Percentiles rank a stretch among this genome's conserved stretches.
These are phyloP conservation scores for Calonectria leucothoes DNA, from an alignment of 2,329 filamentous ascomycete species.

Conservation along the genomic window DNA sequence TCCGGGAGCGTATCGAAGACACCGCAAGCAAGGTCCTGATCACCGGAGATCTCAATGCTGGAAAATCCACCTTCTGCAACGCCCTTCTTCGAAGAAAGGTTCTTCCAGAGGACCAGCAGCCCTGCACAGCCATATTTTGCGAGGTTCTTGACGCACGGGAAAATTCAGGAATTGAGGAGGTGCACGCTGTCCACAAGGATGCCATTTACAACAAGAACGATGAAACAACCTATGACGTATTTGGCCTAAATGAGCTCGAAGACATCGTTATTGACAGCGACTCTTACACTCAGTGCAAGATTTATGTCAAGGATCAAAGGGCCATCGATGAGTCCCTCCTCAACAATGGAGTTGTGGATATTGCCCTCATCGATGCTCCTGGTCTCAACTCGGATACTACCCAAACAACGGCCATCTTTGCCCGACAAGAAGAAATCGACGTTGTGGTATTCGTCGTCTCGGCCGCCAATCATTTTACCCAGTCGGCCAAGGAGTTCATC, in stretches of 20 bases:
- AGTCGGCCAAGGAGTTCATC: constrained; percentile 98
- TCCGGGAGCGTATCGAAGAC: constrained; percentile 95
- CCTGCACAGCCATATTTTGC: constrained; percentile 98
- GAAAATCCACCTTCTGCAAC: constrained; percentile 99
- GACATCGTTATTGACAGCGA: constrained; percentile 90
- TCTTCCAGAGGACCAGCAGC: constrained; percentile 95
- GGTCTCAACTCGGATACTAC: constrained; percentile 96
- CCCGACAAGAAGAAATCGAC: constrained; percentile 97
- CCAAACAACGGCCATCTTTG: constrained; percentile 97
- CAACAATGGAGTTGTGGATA: constrained; percentile 98
- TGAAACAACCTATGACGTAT: constrained; percentile 94
- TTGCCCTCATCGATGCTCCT: constrained; percentile 95
- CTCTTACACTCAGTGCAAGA: constrained; percentile 93
- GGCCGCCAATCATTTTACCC: constrained; percentile 96
- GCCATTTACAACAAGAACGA: constrained; percentile 86
- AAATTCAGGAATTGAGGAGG: constrained; percentile 92
- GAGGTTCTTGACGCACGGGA: constrained; percentile 94
- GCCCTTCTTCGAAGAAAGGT: constrained; percentile 93
- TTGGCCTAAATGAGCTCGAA: constrained; percentile 81
- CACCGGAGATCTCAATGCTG: constrained; percentile 95
- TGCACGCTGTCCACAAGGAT: constrained; percentile 92
- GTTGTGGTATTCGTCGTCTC: constrained; percentile 99
- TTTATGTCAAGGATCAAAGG: constrained; percentile 92
- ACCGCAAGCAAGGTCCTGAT: constrained; percentile 97
- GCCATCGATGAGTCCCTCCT: constrained; percentile 92